phyloP scores from a whole-genome alignment of 805 yeast species.

The Groenewaldozyma salmanticensis region DNA sequence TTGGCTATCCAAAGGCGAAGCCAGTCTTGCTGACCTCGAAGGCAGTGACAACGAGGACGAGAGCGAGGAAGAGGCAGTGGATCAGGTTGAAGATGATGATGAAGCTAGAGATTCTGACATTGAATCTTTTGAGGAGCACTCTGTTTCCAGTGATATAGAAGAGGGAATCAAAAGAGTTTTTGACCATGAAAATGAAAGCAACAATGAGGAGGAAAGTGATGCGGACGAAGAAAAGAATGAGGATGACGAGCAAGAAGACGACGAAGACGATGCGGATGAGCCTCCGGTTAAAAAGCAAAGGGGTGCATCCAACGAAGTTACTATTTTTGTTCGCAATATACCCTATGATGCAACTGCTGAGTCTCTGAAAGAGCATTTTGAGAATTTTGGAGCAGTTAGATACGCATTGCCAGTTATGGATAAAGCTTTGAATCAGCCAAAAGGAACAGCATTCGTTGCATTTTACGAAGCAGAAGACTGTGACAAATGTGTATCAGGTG shows the following conservation, averaged over 20 bases:
- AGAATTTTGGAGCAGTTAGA: slow-evolving; percentile 74
- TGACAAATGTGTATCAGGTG: slow-evolving; percentile 58
- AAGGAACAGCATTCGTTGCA: slow-evolving; percentile 93
- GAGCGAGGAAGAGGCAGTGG: slow-evolving; percentile 31
- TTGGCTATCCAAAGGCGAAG: slow-evolving; percentile 52
- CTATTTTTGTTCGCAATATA: slow-evolving; percentile 82
- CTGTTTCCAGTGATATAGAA: slow-evolving; percentile 25
- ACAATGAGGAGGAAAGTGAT: slow-evolving; percentile 24
- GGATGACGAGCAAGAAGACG: slow-evolving; percentile 29
- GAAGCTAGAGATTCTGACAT: slow-evolving; percentile 32
- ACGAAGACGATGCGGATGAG: slow-evolving; percentile 25
- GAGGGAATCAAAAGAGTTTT: no score
- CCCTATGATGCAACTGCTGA: slow-evolving; percentile 93
- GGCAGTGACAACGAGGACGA: slow-evolving; percentile 35
- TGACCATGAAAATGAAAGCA: slow-evolving; percentile 22
- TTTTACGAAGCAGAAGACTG: slow-evolving; percentile 55
- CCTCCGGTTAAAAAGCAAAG: slow-evolving; percentile 21
- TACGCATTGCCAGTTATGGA: slow-evolving; percentile 93
- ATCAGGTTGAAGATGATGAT: slow-evolving; percentile 30
- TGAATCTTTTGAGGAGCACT: slow-evolving; percentile 28
- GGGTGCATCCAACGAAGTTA: slow-evolving; percentile 29
- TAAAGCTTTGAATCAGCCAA: slow-evolving; percentile 73
- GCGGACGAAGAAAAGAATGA: slow-evolving; percentile 31
- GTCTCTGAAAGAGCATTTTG: slow-evolving; percentile 65
- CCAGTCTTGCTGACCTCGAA: slow-evolving; percentile 19